phyloP scores from a whole-genome alignment of 1,284 basidiomycete genomes.

The Macrocystidia cucumis region DNA sequence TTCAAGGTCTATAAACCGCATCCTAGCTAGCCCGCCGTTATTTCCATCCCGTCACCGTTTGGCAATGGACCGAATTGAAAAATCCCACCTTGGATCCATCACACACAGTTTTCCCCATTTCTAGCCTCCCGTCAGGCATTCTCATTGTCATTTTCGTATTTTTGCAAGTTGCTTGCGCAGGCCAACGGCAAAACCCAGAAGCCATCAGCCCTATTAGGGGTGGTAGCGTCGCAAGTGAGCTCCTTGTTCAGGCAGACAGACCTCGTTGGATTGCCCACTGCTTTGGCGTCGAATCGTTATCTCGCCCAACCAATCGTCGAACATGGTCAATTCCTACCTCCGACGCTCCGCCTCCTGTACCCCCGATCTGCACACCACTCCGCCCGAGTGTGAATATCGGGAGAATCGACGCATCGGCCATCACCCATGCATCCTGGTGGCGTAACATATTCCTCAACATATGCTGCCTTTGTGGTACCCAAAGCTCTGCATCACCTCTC shows the following conservation, averaged over 20 bases:
- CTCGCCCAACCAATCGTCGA: constrained; percentile 13
- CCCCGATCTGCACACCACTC: constrained; percentile 24
- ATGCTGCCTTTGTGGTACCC: constrained; percentile 19
- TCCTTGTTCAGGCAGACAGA: constrained; percentile 24
- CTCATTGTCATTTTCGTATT: constrained; percentile 21
- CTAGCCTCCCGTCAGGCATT: no score
- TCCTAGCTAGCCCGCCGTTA: no score
- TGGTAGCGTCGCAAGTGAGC: constrained; percentile 29
- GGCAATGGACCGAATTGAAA: no score
- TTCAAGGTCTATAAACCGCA: no score
- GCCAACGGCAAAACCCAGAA: constrained; percentile 6
- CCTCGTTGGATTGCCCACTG: constrained; percentile 24
- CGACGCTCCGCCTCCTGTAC: constrained; percentile 22
- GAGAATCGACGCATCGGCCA: constrained; percentile 19
- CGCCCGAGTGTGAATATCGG: constrained; percentile 11
- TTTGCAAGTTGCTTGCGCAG: constrained; percentile 14
- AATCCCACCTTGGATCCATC: no score
- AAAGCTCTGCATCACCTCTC: constrained; percentile 15
- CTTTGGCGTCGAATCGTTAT: constrained; percentile 32
- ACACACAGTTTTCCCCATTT: no score
- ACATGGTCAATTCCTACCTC: constrained; percentile 23
- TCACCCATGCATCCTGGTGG: constrained; percentile 25
- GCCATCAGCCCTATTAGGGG: constrained; percentile 22
- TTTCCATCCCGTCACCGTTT: no score
- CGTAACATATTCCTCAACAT: constrained; percentile 23